Evolutionary conservation across 176 grass and related monocot species (phyloP), one percentile per base, ranked within the genome.

Genomic region (Lolium rigidum): DNA sequence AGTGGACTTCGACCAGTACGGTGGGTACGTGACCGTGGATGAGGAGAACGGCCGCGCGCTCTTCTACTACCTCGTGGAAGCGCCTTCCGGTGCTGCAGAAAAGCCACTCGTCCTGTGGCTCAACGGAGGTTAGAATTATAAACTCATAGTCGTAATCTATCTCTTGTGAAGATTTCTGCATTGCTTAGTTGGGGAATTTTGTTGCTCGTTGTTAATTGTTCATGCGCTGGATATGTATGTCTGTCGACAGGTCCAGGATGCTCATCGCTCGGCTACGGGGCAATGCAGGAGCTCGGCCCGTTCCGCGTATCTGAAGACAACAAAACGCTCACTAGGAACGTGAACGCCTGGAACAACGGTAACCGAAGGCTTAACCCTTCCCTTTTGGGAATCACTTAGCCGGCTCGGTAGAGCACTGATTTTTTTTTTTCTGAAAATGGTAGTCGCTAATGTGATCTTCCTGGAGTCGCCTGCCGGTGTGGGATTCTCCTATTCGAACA

Each of bases 71-170:
- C 86, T 93, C 16, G 86, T 83, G 2, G 92, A 93, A 26, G 46
- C 85, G 1, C 78, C 82, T 7, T 0, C 25, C 11, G 16, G 72
- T 35, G 51, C 85, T 5, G 49, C 83, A 4, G 12, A 80, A 5
- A 92, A 92, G 21, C 92, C 92, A 2, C 86, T 94, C 10, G 79
- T 94, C 17, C 25, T 94, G 37, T 94, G 92, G 92, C 88, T 94
- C 2, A 94, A 94, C 18, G 92, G 92, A 89, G 92, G 92, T 90
- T 15, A 77, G 62, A 49, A 18, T 6, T 20, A 70, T 41, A 11
- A 14, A 6, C 28, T 31, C 10, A 41, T 43, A 70, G 39, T 18
- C 16, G 5, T 9, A 38, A 35, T 35, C 31, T 0, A 61, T 67
- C 1, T 43, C 52, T 86, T 72, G 4, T 46, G 2, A 21, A 4